A percentile compares a stretch with the other conserved stretches of the same genome.
These are phyloP conservation scores for Hypericum perforatum DNA, from an alignment of 345 rosid genomes.

Conservation along the genomic window DNA sequence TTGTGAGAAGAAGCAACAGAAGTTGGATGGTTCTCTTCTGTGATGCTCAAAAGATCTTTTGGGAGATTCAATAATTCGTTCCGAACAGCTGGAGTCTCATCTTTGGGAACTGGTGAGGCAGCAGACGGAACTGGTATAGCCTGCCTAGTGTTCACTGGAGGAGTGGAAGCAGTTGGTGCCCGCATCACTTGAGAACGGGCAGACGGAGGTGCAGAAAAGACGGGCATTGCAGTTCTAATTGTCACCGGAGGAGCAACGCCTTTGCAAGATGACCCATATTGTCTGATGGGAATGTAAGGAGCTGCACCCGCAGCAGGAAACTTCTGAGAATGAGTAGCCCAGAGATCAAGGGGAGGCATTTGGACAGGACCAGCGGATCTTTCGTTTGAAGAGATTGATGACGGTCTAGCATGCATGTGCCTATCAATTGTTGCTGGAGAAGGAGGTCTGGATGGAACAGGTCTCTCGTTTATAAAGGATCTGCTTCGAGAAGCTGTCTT, in stretches of 20 bases:
- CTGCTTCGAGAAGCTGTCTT: constrained; percentile 53
- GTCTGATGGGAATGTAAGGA: constrained; percentile 74
- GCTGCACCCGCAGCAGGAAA: constrained; percentile 69
- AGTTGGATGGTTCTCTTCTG: constrained; percentile 6
- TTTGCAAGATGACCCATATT: constrained; percentile 43
- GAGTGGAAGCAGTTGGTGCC: constrained; percentile 34
- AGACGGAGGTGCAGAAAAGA: constrained; percentile 74
- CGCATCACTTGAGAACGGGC: constrained; percentile 27
- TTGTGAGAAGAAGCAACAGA: constrained; percentile 8
- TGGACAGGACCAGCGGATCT: constrained; percentile 5
- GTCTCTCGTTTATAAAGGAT: constrained; percentile 24
- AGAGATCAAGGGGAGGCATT: constrained; percentile 25
- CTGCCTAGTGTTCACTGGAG: constrained; percentile 70
- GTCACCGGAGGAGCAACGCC: constrained; percentile 85
- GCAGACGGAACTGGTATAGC: constrained; percentile 62
- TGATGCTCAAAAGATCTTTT: constrained; percentile 1
- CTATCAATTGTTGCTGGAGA: constrained; percentile 15
- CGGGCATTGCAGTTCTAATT: constrained; percentile 64
- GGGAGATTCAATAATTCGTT: background rate
- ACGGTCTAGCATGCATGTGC: constrained; percentile 1
- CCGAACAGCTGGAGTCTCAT: constrained; percentile 17
- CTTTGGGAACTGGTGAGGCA: constrained; percentile 33
- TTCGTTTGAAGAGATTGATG: background rate
- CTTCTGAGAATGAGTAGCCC: constrained; percentile 33
- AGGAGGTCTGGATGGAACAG: constrained; percentile 4